Evolutionary conservation across 805 yeast genomes (phyloP).

Genomic region (Pichia eremophila): DNA sequence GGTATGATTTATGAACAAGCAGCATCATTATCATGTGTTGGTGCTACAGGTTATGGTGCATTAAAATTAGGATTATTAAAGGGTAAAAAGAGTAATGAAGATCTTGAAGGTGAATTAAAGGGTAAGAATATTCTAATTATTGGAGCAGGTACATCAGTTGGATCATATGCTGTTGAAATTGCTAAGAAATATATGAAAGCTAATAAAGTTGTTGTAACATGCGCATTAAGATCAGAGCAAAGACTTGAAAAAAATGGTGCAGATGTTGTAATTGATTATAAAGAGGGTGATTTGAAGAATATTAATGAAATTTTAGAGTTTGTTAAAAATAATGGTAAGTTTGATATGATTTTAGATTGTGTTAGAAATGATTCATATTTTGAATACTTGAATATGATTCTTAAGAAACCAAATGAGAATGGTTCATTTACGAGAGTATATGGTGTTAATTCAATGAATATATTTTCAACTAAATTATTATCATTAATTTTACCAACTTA

Average conservation of each 20-base stretch:
- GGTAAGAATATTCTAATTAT: conserved; percentile 45
- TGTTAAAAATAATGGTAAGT: conserved; percentile 33
- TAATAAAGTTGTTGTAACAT: conserved; percentile 41
- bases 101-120: conserved; percentile 2
- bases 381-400: conserved; percentile 24
- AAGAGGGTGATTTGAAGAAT: conserved; percentile 28
- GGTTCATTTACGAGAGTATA: conserved; percentile 43
- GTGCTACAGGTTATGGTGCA: conserved; percentile 45
- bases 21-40: conserved; percentile 54
- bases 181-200: conserved; percentile 40
- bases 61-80: background rate
- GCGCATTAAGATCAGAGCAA: conserved; percentile 29
- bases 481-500: conserved; percentile 1
- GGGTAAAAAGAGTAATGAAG: background rate
- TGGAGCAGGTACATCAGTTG: conserved; percentile 71
- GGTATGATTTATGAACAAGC: conserved; percentile 44
- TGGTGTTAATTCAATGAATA: conserved; percentile 43
- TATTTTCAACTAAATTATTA: conserved; percentile 5
- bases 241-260: conserved; percentile 38
- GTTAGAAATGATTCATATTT: conserved; percentile 46
- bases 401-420: conserved; percentile 38
- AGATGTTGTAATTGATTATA: conserved; percentile 47
- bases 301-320: conserved; percentile 26
- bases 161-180: conserved; percentile 44
- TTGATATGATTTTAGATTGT: conserved; percentile 57